Evolutionary conservation across 257 asterid species (phyloP).

Genomic region (Gentiana dahurica): DNA sequence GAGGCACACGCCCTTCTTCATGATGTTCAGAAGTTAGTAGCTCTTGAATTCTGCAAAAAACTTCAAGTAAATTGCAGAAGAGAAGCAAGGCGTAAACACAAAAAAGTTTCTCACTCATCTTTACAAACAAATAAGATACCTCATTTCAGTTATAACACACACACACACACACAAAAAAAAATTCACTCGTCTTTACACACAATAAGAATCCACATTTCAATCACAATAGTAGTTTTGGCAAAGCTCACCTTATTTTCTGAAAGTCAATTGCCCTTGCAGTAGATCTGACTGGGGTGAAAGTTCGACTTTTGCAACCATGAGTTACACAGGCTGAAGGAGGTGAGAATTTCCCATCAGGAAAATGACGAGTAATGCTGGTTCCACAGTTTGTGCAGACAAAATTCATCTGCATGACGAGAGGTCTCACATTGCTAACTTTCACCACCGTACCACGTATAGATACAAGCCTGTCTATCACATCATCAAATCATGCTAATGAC

Average conservation of each 20-base stretch:
- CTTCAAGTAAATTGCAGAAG: constrained; percentile 2
- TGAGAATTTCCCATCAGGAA: constrained; percentile 92
- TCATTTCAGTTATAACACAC: no score
- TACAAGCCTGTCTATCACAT: constrained; percentile 64
- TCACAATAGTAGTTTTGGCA: neutral
- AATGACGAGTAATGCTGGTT: constrained; percentile 48
- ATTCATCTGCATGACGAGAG: constrained; percentile 78
- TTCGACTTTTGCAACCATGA: constrained; percentile 74
- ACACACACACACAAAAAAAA: neutral
- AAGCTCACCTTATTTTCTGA: constrained; percentile 78
- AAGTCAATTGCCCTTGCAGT: constrained; percentile 68
- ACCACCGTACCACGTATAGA: constrained; percentile 79
- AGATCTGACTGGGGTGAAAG: constrained; percentile 61
- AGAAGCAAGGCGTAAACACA: constrained; percentile 1
- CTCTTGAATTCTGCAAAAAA: constrained; percentile 66
- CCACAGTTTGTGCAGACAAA: constrained; percentile 87
- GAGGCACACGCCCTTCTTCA: constrained; percentile 92
- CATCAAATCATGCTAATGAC: constrained; percentile 10
- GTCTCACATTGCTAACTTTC: constrained; percentile 84
- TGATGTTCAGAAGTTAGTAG: constrained; percentile 83
- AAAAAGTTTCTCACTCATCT: constrained; percentile 2
- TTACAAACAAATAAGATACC: constrained; percentile 2
- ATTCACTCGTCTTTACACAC: constrained; percentile 3
- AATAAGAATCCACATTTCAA: constrained; percentile 3
- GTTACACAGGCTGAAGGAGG: constrained; percentile 70